Evolutionary conservation across 1,139 yeast genomes (phyloP).

Genomic region (Yamadazyma aaseri): DNA sequence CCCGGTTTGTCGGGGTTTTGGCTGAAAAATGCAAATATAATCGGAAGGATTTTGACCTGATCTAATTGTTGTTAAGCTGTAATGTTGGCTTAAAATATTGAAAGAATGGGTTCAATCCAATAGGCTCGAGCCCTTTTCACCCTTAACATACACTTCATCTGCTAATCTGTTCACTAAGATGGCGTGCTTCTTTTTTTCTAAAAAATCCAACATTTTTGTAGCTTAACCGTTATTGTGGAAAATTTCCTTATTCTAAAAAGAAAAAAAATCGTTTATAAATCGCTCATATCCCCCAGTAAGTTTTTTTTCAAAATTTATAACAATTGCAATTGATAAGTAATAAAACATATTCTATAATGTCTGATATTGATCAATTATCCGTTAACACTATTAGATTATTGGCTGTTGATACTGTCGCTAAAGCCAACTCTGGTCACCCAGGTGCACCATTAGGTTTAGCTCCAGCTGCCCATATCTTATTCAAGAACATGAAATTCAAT

Average conservation of each 20-base stretch:
- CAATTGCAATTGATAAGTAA: no score
- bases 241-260: neutral
- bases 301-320: neutral
- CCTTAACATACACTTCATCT: neutral
- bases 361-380: conserved; percentile 64
- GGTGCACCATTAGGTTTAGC: conserved; percentile 99
- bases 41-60: neutral
- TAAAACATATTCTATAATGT: conserved; percentile 1
- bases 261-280: conserved; percentile 1
- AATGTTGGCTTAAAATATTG: neutral
- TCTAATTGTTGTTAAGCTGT: neutral
- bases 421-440: conserved; percentile 97
- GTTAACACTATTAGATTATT: conserved; percentile 85
- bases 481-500: conserved; percentile 78
- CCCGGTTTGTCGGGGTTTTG: neutral
- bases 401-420: conserved; percentile 81
- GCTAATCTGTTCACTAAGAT: neutral
- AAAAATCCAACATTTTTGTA: no score
- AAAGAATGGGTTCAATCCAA: neutral
- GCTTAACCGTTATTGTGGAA: no score
- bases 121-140: neutral
- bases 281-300: neutral
- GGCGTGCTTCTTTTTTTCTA: neutral
- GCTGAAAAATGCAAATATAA: neutral
- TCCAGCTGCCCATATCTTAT: conserved; percentile 63